Percentiles rank a stretch among this genome's conserved stretches.
phyloP scores from a whole-genome alignment of 345 rosid species.

The Salix dunnii region DNA sequence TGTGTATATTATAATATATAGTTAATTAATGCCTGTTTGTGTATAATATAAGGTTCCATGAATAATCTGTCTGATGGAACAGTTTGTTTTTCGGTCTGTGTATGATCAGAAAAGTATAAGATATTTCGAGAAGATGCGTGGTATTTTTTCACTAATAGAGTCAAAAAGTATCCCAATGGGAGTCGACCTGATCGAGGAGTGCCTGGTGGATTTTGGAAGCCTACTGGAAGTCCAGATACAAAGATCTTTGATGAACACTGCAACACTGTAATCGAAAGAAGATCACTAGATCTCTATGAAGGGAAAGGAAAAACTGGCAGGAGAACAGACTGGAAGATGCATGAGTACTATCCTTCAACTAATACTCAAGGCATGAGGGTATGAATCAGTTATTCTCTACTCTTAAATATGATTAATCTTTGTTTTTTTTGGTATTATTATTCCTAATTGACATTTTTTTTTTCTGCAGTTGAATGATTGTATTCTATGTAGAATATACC shows the following conservation, averaged over 20 bases:
- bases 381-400: neutral
- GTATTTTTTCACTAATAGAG: conserved; percentile 14
- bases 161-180: no score
- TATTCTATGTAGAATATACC: neutral
- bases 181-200: no score
- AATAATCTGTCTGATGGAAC: neutral
- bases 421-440: neutral
- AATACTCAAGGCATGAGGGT: neutral
- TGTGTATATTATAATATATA: no score
- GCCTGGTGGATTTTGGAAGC: no score
- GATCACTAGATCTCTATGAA: no score
- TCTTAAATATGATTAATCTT: neutral
- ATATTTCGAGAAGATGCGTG: neutral
- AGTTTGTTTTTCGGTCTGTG: neutral
- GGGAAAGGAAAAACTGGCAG: no score
- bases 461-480: conserved; percentile 1
- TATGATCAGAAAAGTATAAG: neutral
- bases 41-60: neutral
- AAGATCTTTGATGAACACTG: no score
- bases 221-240: no score
- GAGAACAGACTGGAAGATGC: no score
- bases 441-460: no score
- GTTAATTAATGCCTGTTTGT: no score
- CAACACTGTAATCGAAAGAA: no score
- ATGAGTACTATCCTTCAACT: neutral